Evolutionary conservation across 83 land plant genomes (phyloP), one percentile per base, ranked within the genome.

Genomic region (Isoetes engelmannii): DNA sequence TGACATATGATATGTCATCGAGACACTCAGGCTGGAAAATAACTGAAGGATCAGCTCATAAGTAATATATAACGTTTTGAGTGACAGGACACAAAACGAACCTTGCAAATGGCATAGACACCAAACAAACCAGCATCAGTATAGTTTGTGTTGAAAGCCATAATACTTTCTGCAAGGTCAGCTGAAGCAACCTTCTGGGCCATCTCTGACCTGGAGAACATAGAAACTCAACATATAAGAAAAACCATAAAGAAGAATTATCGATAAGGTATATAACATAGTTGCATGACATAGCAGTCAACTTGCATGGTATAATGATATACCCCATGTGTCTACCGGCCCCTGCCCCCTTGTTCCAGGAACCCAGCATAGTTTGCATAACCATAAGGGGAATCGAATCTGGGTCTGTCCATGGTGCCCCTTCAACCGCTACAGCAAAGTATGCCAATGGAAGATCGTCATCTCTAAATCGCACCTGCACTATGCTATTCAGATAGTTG

Each of bases 371-470:
- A 4, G 93, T 79, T 79, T 95, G 98, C 86, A 94, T 86, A 28
- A 94, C 97, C 97, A 94, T 90, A 63, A 90, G 72, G n/a, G 98
- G 84, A 80, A 90, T 79, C 8, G 98, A 94, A 77, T 90, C 90
- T 68, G 97, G 97, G 75, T 94, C 97, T 48, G 85, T 88, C 92
- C 89, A 90, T 47, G 97, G 79, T 44, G 97, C 98, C 61, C 98
- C 98, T 54, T 72, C 74, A 13, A 91, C 94, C 28, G 97, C 93
- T 69, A 95, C 84, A 0, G 87, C 89, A 78, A 95, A 76, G 68
- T 95, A 84, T 21, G 93, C 90, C 69, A 95, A 75, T 45, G 99
- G 99, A 53, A 85, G 51, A 65, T 95, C 99, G 81, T 95, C 99
- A 78, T 90, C 82, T 17, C 86, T 69, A 43, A 84, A 77, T 37